These are phyloP conservation scores for Saturnispora sanitii DNA, from an alignment of 805 yeast species.

Conservation along the genomic window DNA sequence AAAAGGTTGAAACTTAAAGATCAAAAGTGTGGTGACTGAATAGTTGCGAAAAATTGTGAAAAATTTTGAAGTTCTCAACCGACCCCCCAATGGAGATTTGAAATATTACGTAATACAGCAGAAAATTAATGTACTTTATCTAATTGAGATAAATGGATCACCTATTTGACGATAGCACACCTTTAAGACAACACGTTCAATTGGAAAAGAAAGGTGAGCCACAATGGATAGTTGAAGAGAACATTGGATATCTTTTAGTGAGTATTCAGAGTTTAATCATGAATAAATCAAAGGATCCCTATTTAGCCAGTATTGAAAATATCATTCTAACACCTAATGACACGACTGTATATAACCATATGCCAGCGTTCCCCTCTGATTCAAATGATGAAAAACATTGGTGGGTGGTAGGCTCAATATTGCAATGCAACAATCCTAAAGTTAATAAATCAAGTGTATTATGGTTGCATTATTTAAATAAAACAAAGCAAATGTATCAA, in stretches of 20 bases:
- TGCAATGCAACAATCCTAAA: conserved; percentile 20
- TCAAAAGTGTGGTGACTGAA: conserved; percentile 1
- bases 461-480: conserved; percentile 23
- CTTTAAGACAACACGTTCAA: neutral
- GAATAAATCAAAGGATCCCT: neutral
- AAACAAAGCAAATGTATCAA: neutral
- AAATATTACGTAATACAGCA: neutral
- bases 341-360: conserved; percentile 2
- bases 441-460: conserved; percentile 28
- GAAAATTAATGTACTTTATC: too few relatives aligned
- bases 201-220: neutral
- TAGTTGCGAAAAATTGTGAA: neutral
- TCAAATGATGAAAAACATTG: neutral
- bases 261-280: neutral
- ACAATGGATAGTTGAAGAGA: neutral
- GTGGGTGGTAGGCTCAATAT: conserved; percentile 7
- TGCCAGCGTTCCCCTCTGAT: neutral
- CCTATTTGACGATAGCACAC: neutral
- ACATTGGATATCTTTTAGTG: neutral
- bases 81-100: neutral
- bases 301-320: neutral
- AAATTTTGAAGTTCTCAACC: neutral
- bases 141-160: neutral
- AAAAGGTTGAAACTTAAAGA: conserved; percentile 12
- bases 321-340: conserved; percentile 1